Conservation (phyloP, 2,329 filamentous ascomycete genomes). For the Furcasterigmium sp. region DNA sequence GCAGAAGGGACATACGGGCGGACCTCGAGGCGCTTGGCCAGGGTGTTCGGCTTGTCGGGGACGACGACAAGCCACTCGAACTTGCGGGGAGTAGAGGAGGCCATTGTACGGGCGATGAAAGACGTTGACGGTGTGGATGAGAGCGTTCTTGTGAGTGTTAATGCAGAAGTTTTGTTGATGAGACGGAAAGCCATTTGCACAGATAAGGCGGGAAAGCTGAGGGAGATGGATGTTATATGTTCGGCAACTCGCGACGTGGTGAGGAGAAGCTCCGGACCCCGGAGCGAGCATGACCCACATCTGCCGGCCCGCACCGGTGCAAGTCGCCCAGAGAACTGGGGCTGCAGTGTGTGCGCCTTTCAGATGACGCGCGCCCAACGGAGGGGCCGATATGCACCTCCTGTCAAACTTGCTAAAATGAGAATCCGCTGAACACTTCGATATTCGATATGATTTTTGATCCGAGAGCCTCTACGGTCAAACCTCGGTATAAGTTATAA, state of each 20-base stretch:
- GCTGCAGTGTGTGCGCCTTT: too few species aligned
- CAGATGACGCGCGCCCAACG: too few species aligned
- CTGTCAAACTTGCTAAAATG: too few species aligned
- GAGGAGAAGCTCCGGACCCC: neutral
- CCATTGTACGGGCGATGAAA: slow-evolving; percentile 17
- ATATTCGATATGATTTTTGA: too few species aligned
- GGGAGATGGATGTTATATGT: neutral
- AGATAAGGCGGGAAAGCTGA: neutral
- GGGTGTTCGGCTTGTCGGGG: slow-evolving; percentile 57
- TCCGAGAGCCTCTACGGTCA: too few species aligned
- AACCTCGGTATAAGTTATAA: too few species aligned
- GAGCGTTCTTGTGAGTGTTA: neutral
- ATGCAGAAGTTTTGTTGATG: neutral
- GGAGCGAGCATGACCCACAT: neutral
- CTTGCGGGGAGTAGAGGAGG: slow-evolving; percentile 27
- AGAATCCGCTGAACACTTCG: too few species aligned
- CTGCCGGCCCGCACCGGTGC: neutral
- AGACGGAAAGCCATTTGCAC: slow-evolving; percentile 2
- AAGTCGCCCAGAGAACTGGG: neutral
- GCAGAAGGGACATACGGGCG: slow-evolving; percentile 40
- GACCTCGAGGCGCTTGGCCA: slow-evolving; percentile 57
- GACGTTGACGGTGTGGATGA: neutral
- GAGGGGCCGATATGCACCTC: too few species aligned
- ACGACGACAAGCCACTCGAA: slow-evolving; percentile 65
- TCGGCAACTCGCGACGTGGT: neutral